Conservation (phyloP, 257 asterid species). For the Parsonsia alboflavescens region DNA sequence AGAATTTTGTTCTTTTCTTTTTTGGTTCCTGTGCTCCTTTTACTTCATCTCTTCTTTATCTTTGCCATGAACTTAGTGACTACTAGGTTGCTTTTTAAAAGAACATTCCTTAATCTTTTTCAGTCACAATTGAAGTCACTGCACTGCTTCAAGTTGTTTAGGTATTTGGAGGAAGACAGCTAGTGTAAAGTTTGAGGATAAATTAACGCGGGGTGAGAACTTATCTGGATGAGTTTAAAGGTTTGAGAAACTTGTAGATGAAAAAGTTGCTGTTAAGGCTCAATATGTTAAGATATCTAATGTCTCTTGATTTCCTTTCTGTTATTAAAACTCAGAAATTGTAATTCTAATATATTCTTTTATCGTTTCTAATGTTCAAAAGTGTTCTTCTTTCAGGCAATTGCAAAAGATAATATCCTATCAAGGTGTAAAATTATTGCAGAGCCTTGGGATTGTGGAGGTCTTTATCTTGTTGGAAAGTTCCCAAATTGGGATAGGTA, state of each 20-base stretch:
- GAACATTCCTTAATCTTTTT: neutral
- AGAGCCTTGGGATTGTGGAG: slow-evolving; percentile 99
- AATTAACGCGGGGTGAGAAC: neutral
- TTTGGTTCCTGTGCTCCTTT: neutral
- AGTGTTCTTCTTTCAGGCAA: slow-evolving; percentile 52
- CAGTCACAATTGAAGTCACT: neutral
- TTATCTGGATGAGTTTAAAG: neutral
- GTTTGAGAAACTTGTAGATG: neutral
- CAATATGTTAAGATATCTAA: neutral
- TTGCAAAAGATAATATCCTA: slow-evolving; percentile 80
- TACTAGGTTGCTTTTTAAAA: neutral
- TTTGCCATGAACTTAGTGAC: neutral
- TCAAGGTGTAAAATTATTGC: slow-evolving; percentile 91
- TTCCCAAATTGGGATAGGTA: slow-evolving; percentile 99
- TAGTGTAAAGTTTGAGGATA: neutral
- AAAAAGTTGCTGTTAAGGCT: neutral
- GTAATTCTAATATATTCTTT: neutral
- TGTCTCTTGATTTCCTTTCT: neutral
- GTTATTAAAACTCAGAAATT: neutral
- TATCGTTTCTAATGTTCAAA: neutral
- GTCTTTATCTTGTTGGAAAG: slow-evolving; percentile 90
- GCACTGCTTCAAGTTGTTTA: neutral
- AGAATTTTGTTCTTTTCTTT: neutral
- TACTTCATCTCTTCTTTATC: neutral
- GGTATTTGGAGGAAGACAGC: neutral